A percentile compares a stretch with the other conserved stretches of the same genome.
These are phyloP conservation scores for Zarea fungicola DNA, from an alignment of 2,329 filamentous ascomycete genomes.

Conservation along the genomic window DNA sequence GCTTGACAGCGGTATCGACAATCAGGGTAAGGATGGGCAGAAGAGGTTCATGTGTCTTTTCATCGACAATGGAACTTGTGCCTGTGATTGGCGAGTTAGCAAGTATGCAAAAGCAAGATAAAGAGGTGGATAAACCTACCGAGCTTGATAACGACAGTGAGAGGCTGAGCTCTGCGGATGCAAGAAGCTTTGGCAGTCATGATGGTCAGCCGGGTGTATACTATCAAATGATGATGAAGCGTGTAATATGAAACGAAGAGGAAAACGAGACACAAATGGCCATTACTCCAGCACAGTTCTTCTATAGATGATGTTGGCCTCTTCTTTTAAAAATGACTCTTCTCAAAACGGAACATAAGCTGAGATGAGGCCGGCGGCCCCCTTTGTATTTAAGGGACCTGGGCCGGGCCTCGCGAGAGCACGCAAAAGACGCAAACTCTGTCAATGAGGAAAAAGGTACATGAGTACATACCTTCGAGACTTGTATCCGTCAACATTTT, in stretches of 20 bases:
- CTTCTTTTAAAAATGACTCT: constrained; percentile 4
- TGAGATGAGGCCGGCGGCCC: not conserved
- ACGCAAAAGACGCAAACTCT: constrained; percentile 14
- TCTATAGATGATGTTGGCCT: not conserved
- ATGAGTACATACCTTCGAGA: constrained; percentile 12
- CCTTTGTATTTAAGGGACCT: constrained; percentile 11
- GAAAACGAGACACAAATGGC: constrained; percentile 9
- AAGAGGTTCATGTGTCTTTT: constrained; percentile 88
- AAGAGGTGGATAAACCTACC: constrained; percentile 48
- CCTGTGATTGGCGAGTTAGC: constrained; percentile 46
- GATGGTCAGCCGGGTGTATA: constrained; percentile 4
- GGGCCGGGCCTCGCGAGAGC: not conserved
- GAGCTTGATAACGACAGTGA: constrained; percentile 82
- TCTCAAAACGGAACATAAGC: not conserved
- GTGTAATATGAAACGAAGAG: constrained; percentile 13
- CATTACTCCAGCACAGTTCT: constrained; percentile 4
- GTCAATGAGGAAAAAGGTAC: constrained; percentile 12
- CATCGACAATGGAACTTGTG: constrained; percentile 97
- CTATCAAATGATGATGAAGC: constrained; percentile 12
- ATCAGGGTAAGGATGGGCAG: constrained; percentile 87
- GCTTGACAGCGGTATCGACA: constrained; percentile 84
- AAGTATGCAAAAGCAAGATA: not conserved
- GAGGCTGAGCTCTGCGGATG: constrained; percentile 32
- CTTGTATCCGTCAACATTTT: constrained; percentile 13
- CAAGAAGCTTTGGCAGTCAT: constrained; percentile 16